Conservation (phyloP, 805 yeast genomes). For the Candida rishiriensis region DNA sequence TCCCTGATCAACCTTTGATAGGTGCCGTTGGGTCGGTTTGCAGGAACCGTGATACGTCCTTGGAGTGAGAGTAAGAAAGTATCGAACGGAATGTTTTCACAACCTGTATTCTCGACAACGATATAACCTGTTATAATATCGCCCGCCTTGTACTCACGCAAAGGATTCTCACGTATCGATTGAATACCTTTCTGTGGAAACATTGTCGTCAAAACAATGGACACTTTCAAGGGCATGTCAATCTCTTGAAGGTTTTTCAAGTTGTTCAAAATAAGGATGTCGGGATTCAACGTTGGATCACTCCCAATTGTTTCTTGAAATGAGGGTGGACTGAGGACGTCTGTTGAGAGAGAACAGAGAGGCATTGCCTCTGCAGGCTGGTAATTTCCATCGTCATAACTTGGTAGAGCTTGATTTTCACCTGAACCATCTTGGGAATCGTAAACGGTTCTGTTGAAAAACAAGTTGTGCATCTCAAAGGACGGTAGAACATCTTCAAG, state of each 20-base stretch:
- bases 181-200: slow-evolving; percentile 28
- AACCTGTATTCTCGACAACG: not conserved
- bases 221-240: slow-evolving; percentile 21
- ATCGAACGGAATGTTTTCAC: slow-evolving; percentile 48
- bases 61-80: slow-evolving; percentile 57
- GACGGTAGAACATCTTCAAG: not conserved
- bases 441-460: not conserved
- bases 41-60: slow-evolving; percentile 35
- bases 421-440: not conserved
- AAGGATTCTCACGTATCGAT: slow-evolving; percentile 27
- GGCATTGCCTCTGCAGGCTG: too few species aligned
- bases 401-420: not conserved
- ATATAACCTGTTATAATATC: slow-evolving; percentile 57
- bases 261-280: slow-evolving; percentile 23
- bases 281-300: slow-evolving; percentile 18
- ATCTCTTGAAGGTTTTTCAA: slow-evolving; percentile 19
- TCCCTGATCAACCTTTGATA: slow-evolving; percentile 12
- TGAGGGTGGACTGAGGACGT: not conserved
- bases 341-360: not conserved
- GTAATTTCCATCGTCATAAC: not conserved
- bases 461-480: not conserved
- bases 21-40: not conserved
- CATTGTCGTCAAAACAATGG: slow-evolving; percentile 36
- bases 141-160: slow-evolving; percentile 62
- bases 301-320: not conserved